phyloP scores from a whole-genome alignment of 2,329 filamentous ascomycete genomes.

The Sporothrix schenckii region DNA sequence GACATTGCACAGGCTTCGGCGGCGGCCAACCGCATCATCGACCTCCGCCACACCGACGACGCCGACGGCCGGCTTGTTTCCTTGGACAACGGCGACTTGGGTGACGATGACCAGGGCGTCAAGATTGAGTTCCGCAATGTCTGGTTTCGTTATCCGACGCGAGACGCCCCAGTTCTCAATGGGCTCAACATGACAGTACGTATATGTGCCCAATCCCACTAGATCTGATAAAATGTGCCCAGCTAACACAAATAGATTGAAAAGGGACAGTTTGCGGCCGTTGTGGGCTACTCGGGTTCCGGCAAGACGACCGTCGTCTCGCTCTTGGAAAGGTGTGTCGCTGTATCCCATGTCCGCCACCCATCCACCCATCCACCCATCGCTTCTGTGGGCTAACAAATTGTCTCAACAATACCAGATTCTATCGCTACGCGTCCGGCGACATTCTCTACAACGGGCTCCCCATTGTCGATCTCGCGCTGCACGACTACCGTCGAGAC shows the following conservation, averaged over 20 bases:
- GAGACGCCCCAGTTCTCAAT: constrained; percentile 69
- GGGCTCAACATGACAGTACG: constrained; percentile 63
- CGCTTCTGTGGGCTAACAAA: constrained; percentile 22
- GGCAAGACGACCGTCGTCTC: constrained; percentile 52
- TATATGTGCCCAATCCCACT: constrained; percentile 7
- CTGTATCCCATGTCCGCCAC: neutral
- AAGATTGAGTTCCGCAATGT: constrained; percentile 68
- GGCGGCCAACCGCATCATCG: constrained; percentile 42
- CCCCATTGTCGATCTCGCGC: constrained; percentile 57
- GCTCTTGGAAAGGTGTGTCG: constrained; percentile 47
- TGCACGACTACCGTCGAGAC: constrained; percentile 55
- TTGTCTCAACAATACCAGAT: neutral
- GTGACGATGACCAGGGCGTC: constrained; percentile 40
- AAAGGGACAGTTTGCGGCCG: constrained; percentile 43
- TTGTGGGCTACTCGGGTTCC: constrained; percentile 43
- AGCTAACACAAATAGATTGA: constrained; percentile 36
- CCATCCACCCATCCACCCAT: constrained; percentile 32
- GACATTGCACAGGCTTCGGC: constrained; percentile 43
- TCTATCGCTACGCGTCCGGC: constrained; percentile 49
- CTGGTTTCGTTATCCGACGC: constrained; percentile 70
- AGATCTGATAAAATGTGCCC: neutral
- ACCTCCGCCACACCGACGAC: constrained; percentile 38
- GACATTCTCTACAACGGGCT: constrained; percentile 59
- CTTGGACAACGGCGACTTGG: constrained; percentile 39
- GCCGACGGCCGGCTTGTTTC: constrained; percentile 38